These are phyloP conservation scores for Neurospora cerealis DNA, from an alignment of 495 filamentous ascomycete genomes.

Conservation along the genomic window DNA sequence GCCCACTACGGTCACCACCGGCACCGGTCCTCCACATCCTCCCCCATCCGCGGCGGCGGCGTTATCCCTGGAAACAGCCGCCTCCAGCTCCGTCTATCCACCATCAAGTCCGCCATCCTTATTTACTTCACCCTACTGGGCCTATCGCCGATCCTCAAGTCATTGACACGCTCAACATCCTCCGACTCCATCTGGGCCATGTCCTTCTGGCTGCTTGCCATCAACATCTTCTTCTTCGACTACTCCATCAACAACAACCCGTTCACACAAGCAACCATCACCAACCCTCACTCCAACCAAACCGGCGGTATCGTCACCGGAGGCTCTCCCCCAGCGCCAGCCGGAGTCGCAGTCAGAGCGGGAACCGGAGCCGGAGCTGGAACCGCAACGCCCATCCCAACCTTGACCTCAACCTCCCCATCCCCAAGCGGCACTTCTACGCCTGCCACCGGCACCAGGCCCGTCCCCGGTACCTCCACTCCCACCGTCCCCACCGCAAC, in stretches of 20 bases:
- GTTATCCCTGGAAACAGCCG: slow-evolving; percentile 15
- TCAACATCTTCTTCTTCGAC: slow-evolving; percentile 97
- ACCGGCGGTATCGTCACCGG: not conserved
- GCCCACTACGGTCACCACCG: not conserved
- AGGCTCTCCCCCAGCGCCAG: slow-evolving; percentile 13
- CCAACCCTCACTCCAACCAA: not conserved
- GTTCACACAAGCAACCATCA: not conserved
- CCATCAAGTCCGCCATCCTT: slow-evolving; percentile 78
- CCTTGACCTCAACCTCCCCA: not conserved
- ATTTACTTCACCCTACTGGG: slow-evolving; percentile 90
- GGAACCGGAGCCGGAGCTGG: not conserved
- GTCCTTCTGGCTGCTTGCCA: slow-evolving; percentile 81
- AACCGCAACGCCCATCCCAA: not conserved
- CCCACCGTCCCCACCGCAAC: not conserved
- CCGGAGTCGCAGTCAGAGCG: not conserved
- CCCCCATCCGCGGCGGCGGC: not conserved
- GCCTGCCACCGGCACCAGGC: not conserved
- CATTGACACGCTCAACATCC: slow-evolving; percentile 80
- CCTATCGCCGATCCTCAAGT: slow-evolving; percentile 88
- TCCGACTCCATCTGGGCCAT: slow-evolving; percentile 94
- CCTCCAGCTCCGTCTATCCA: slow-evolving; percentile 30
- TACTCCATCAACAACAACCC: slow-evolving; percentile 44
- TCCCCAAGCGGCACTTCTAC: not conserved
- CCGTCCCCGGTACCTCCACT: not conserved
- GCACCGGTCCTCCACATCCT: not conserved